These are phyloP conservation scores for Chaetomium strumarium DNA, from an alignment of 2,329 filamentous ascomycete genomes.

Conservation along the genomic window DNA sequence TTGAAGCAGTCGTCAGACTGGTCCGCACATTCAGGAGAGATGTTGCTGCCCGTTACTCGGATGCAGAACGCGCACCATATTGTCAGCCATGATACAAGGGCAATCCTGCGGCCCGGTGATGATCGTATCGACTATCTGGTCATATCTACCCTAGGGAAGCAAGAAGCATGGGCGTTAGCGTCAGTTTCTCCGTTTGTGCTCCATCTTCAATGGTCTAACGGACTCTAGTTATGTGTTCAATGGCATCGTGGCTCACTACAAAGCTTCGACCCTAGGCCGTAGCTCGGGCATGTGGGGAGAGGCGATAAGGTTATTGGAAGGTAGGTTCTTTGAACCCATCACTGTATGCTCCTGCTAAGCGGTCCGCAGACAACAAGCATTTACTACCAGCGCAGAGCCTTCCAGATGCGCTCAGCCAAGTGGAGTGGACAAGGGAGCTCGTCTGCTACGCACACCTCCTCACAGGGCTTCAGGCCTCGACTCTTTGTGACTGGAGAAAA, in stretches of 20 bases:
- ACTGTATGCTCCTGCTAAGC: background rate
- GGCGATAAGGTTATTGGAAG: constrained; percentile 33
- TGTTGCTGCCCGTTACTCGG: constrained; percentile 52
- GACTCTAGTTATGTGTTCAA: constrained; percentile 47
- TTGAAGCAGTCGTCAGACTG: constrained; percentile 41
- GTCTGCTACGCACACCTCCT: constrained; percentile 67
- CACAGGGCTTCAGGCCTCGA: constrained; percentile 62
- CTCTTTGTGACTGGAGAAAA: constrained; percentile 62
- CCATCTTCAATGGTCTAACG: constrained; percentile 11
- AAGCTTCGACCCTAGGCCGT: constrained; percentile 33
- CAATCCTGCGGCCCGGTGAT: constrained; percentile 46
- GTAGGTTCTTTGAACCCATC: constrained; percentile 5
- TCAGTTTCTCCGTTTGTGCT: constrained; percentile 31
- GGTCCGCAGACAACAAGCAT: constrained; percentile 18
- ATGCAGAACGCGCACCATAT: constrained; percentile 42
- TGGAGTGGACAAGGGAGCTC: constrained; percentile 59
- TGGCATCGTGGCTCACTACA: constrained; percentile 41
- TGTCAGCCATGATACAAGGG: constrained; percentile 52
- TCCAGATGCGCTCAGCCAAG: constrained; percentile 50
- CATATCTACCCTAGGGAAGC: constrained; percentile 55
- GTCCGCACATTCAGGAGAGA: constrained; percentile 42
- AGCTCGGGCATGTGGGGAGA: constrained; percentile 38
- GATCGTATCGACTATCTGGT: constrained; percentile 49
- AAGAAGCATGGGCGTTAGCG: constrained; percentile 52
- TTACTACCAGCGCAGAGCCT: constrained; percentile 42